These are phyloP conservation scores for Aleurites moluccanus DNA, from an alignment of 441 rosid species.

Conservation along the genomic window DNA sequence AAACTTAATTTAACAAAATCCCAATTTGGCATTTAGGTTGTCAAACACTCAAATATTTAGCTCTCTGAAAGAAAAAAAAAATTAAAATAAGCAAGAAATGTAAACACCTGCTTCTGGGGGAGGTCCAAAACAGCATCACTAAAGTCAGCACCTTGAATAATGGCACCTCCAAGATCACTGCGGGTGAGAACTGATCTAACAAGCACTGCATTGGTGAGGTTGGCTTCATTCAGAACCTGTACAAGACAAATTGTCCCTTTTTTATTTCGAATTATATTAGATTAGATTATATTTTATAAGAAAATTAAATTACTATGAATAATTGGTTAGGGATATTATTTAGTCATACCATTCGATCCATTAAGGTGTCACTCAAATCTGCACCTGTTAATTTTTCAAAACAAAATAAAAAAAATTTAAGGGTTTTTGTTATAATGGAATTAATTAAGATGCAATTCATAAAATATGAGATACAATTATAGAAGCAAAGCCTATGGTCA, in stretches of 20 bases:
- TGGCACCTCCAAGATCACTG: slow-evolving; percentile 94
- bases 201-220: slow-evolving; percentile 79
- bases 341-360: slow-evolving; percentile 87
- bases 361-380: slow-evolving; percentile 93
- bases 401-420: background rate
- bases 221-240: slow-evolving; percentile 88
- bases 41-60: too few species aligned
- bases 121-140: slow-evolving; percentile 94
- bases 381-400: slow-evolving; percentile 55
- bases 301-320: background rate
- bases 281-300: background rate
- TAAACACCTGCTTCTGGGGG: slow-evolving; percentile 73
- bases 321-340: background rate
- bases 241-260: background rate
- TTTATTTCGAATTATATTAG: background rate
- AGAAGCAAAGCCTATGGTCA: too few species aligned
- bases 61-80: background rate
- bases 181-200: slow-evolving; percentile 82
- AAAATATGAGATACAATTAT: too few species aligned
- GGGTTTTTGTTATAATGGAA: too few species aligned
- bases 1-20: too few species aligned
- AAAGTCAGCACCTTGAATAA: slow-evolving; percentile 89
- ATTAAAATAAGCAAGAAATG: background rate
- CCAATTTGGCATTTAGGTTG: too few species aligned
- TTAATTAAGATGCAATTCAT: too few species aligned